Percentiles rank a stretch among this genome's conserved stretches.
Conservation (phyloP, 2,329 filamentous ascomycete species). For the Anthostomella pinea region DNA sequence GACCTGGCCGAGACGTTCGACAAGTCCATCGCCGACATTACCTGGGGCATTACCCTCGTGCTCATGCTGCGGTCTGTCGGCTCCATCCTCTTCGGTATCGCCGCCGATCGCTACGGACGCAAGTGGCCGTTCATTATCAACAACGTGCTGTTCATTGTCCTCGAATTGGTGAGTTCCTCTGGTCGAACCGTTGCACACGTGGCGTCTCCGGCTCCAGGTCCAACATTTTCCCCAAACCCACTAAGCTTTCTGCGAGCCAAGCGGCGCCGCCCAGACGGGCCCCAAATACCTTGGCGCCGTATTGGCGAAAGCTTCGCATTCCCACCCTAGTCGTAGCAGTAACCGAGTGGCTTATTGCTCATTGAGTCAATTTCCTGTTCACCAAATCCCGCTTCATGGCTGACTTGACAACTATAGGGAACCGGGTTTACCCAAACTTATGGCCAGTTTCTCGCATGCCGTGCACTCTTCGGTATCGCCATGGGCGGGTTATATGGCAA, state of each 20-base stretch:
- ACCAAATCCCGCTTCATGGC: neutral
- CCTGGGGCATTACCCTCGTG: constrained; percentile 63
- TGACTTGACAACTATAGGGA: constrained; percentile 34
- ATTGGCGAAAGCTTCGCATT: constrained; percentile 28
- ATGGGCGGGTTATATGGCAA: constrained; percentile 83
- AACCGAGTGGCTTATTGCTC: too few relatives aligned
- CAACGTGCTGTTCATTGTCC: constrained; percentile 67
- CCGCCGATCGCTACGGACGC: constrained; percentile 54
- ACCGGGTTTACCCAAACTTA: constrained; percentile 71
- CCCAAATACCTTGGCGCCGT: constrained; percentile 32
- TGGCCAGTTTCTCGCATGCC: constrained; percentile 68
- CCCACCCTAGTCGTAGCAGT: constrained; percentile 3
- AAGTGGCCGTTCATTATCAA: constrained; percentile 76
- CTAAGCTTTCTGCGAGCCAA: constrained; percentile 3
- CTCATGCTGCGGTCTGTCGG: constrained; percentile 60
- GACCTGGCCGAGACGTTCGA: constrained; percentile 52
- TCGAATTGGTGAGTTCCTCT: constrained; percentile 62
- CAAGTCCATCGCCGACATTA: constrained; percentile 55
- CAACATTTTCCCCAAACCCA: too few relatives aligned
- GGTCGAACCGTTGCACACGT: too few relatives aligned
- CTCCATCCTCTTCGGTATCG: constrained; percentile 52
- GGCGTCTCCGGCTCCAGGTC: too few relatives aligned
- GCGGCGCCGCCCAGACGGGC: constrained; percentile 16
- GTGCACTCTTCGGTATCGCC: constrained; percentile 73
- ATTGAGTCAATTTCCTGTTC: too few relatives aligned